Percentiles rank a stretch among this genome's conserved stretches.
These are phyloP conservation scores for Paxillus involutus DNA, from an alignment of 768 basidiomycete genomes.

Conservation along the genomic window DNA sequence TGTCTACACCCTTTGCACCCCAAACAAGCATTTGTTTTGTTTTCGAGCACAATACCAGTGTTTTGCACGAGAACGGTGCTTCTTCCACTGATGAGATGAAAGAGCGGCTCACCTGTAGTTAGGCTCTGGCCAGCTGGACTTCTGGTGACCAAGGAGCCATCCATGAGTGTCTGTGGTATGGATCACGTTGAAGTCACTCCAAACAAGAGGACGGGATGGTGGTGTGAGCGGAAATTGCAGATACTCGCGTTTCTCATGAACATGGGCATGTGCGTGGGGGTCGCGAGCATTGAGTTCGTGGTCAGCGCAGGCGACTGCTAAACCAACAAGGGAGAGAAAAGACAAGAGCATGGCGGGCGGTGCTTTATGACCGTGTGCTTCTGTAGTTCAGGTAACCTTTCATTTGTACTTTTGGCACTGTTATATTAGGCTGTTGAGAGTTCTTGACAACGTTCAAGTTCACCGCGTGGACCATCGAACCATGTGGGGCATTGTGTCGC, in stretches of 20 bases:
- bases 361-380: background rate
- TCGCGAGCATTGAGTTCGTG: conserved; percentile 19
- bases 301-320: conserved; percentile 23
- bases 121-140: conserved; percentile 68
- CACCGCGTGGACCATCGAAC: background rate
- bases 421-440: background rate
- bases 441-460: too few relatives aligned
- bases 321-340: conserved; percentile 14
- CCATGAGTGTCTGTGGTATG: conserved; percentile 86
- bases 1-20: background rate
- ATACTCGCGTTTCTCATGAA: conserved; percentile 35
- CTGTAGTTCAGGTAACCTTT: background rate
- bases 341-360: conserved; percentile 10
- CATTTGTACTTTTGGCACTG: background rate
- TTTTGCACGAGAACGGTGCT: background rate
- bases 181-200: conserved; percentile 90
- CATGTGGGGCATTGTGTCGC: background rate
- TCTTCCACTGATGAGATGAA: background rate
- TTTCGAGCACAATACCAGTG: background rate
- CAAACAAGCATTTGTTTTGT: background rate
- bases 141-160: conserved; percentile 85
- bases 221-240: conserved; percentile 45
- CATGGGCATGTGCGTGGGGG: conserved; percentile 32
- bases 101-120: conserved; percentile 56
- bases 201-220: conserved; percentile 68